Base-by-base conservation (phyloP, 2,329 filamentous ascomycete species). In the Cercospora brassicicola region DNA sequence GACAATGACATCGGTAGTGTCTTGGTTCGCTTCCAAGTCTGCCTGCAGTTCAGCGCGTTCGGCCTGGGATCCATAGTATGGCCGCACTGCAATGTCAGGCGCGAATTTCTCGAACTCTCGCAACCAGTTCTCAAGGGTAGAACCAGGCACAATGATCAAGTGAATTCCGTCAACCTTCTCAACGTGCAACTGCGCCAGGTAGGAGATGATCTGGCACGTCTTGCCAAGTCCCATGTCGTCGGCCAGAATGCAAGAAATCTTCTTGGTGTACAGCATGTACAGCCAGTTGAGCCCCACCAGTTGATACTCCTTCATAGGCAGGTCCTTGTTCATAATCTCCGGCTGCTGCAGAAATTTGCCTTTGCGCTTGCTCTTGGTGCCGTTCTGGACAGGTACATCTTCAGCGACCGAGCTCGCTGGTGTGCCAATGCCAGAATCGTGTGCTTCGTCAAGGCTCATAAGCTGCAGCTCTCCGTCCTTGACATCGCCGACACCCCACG, bases 221-320 rank as follows among this genome's bases (percentile, higher is more conserved):
- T 99, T 99, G 56, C 95, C 95, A 48, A 88, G 75, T 62, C 92
- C 95, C 95, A 99, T 99, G 77, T 99, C 95, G 77, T 99, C 95
- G 1, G 95, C 95, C 18, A 99, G 84, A 66, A 99, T 98, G 70
- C 93, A 94, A 56, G 92, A 94, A 62, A 96, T 86, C 30, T 89
- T 85, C 67, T 91, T 89, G 62, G 89, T 85, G 81, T 93, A 96
- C 13, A 99, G 85, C 56, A 98, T 81, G 65, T 90, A 89, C 76
- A 99, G 86, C 95, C 95, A 99, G 77, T 98, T 98, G 62, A 99
- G 86, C 3, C 95, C 95, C 31, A 96, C 93, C 20, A 98, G 82
- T 78, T 99, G 95, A 76, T 97, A 98, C 39, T 95, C 90, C 77
- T 98, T 97, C 83, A 99, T 89, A 45, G 86, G 83, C 65, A 94